Evolutionary conservation across 768 basidiomycete genomes (phyloP), one percentile per base, ranked within the genome.

Genomic region (Dioszegia hungarica): DNA sequence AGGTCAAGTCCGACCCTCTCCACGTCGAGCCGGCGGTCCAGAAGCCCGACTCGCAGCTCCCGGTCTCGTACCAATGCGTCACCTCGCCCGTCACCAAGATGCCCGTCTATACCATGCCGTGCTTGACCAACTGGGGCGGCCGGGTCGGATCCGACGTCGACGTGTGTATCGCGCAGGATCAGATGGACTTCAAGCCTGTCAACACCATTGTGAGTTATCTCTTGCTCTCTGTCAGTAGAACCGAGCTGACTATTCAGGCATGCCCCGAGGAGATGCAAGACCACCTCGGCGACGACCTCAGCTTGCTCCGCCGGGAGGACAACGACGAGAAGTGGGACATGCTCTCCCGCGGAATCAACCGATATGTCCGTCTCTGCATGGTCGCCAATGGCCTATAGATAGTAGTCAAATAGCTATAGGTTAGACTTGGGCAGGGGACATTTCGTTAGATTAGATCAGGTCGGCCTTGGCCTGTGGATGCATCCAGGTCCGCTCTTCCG

Each of bases 221-320:
- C 28, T 25, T 46, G 25, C 12, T 17, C 20, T n/a, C 28, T 25
- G 3, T 20, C 33, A 11, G 11, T 3, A 34, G 29, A 31, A 5
- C 33, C 45, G 31, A 28, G 45, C 59, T 33, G 29, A 38, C 29
- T 1, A 14, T 12, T 5, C 28, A 62, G 61, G 43, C 31, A 9
- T 63, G 61, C 37, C 61, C 61, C 11, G 43, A 51, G 3, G 54
- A 47, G 19, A 55, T 63, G 58, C 61, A 63, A 33, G 58, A 59
- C 34, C 20, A 45, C 27, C 28, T 56, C 6, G 25, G 45, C 43
- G 34, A 37, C 31, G 54, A 60, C 38, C 14, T 25, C 31, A 20
- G 49, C 49, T 22, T 51, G 3, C 19, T 48, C 24, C 44, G 45
- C 11, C 37, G 41, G 17, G 60, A 56, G 33, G 29, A 48, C n/a